These are phyloP conservation scores for Nelumbo lutea DNA, from an alignment of 164 flowering plant species.

Conservation along the genomic window DNA sequence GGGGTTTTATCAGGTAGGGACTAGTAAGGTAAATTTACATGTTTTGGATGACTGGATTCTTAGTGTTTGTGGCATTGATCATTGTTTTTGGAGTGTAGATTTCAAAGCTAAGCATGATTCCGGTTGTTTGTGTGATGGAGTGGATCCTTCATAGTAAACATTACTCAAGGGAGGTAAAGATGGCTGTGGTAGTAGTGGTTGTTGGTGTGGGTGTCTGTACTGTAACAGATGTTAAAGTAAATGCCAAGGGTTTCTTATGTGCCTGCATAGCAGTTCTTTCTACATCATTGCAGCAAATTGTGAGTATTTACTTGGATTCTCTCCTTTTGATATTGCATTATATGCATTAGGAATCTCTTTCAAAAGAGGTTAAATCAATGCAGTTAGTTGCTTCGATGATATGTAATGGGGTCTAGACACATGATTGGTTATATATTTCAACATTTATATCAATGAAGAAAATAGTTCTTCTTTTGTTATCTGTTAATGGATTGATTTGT, in stretches of 20 bases:
- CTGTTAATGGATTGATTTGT: no score
- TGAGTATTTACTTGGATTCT: constrained; percentile 32
- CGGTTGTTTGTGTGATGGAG: constrained; percentile 81
- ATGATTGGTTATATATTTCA: no score
- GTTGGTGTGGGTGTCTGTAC: constrained; percentile 92
- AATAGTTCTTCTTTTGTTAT: no score
- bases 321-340: not conserved
- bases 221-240: constrained; percentile 91
- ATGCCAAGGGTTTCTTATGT: constrained; percentile 83
- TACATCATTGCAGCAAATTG: constrained; percentile 92
- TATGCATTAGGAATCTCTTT: not conserved
- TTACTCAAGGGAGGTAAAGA: constrained; percentile 67
- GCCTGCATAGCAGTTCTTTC: constrained; percentile 71
- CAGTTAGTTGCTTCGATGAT: not conserved
- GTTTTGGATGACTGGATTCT: not conserved
- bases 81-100: constrained; percentile 39
- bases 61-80: not conserved
- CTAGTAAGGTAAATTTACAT: not conserved
- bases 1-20: constrained; percentile 58
- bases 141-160: constrained; percentile 78
- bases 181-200: constrained; percentile 74
- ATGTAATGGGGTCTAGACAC: not conserved
- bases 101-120: constrained; percentile 76
- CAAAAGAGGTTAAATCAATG: not conserved
- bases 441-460: no score